These are phyloP conservation scores for Tylopilus subfusipes DNA, from an alignment of 768 basidiomycete genomes.

Conservation along the genomic window DNA sequence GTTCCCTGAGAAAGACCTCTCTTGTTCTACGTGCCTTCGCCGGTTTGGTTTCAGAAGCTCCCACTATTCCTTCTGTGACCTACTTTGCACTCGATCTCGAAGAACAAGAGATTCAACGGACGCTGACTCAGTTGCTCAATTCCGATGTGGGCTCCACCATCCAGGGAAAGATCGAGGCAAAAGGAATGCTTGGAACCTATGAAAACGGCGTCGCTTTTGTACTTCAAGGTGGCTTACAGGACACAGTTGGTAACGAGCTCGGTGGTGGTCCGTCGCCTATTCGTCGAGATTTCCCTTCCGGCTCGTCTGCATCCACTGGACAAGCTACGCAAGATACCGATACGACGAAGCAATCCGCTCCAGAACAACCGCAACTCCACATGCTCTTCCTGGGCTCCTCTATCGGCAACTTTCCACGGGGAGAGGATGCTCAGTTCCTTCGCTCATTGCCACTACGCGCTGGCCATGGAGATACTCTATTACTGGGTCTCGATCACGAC, in stretches of 20 bases:
- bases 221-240: slow-evolving; percentile 37
- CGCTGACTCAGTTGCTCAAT: slow-evolving; percentile 60
- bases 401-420: slow-evolving; percentile 82
- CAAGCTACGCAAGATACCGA: not conserved
- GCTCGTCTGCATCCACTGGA: slow-evolving; percentile 33
- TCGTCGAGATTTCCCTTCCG: slow-evolving; percentile 37
- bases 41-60: slow-evolving; percentile 39
- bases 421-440: slow-evolving; percentile 70
- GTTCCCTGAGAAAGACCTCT: slow-evolving; percentile 86
- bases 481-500: slow-evolving; percentile 90
- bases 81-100: slow-evolving; percentile 96
- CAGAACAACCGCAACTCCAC: slow-evolving; percentile 61
- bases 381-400: slow-evolving; percentile 91
- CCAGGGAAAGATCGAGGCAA: slow-evolving; percentile 68
- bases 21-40: slow-evolving; percentile 75
- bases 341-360: slow-evolving; percentile 40
- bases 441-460: slow-evolving; percentile 72
- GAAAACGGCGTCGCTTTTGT: slow-evolving; percentile 84
- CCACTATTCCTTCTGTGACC: slow-evolving; percentile 51
- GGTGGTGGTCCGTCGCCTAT: not conserved
- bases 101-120: slow-evolving; percentile 77
- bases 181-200: slow-evolving; percentile 90
- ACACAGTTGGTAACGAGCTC: slow-evolving; percentile 5
- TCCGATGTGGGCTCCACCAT: slow-evolving; percentile 63
- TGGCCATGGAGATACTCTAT: slow-evolving; percentile 72